phyloP scores from a whole-genome alignment of 1,284 basidiomycete species.

The Sporisorium exsertum region DNA sequence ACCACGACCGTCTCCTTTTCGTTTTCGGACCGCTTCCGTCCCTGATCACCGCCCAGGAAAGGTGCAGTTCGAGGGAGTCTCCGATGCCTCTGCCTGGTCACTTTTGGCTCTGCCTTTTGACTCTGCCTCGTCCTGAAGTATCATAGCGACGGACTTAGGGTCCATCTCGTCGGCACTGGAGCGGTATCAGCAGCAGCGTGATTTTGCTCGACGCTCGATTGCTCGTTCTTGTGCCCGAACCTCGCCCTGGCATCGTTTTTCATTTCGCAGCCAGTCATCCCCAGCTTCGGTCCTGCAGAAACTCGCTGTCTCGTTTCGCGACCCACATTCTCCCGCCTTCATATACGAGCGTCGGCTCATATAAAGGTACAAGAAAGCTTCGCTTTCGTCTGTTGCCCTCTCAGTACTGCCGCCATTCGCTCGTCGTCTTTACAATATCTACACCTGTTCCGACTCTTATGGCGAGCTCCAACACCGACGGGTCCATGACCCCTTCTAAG shows the following conservation, averaged over 20 bases:
- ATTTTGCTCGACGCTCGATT: neutral
- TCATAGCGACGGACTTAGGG: neutral
- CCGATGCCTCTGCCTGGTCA: neutral
- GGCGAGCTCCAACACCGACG: constrained; percentile 20
- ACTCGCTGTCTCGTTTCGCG: neutral
- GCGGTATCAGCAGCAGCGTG: neutral
- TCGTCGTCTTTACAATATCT: neutral
- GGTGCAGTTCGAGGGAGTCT: neutral
- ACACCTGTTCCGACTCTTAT: constrained; percentile 2
- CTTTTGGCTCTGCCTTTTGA: constrained; percentile 3
- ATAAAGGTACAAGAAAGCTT: neutral
- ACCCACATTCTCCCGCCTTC: neutral
- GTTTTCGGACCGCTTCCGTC: neutral
- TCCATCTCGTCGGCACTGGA: neutral
- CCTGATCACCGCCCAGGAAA: neutral
- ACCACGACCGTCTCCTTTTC: constrained; percentile 4
- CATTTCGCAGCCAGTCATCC: neutral
- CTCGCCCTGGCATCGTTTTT: neutral
- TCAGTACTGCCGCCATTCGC: neutral
- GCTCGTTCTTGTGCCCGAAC: neutral
- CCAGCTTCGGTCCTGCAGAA: neutral
- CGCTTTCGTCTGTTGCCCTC: neutral
- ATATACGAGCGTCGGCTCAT: neutral
- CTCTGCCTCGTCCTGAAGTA: neutral
- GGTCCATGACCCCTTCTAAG: constrained; percentile 39